These are phyloP conservation scores for Colletotrichum kahawae DNA, from an alignment of 2,329 filamentous ascomycete species.

Conservation along the genomic window DNA sequence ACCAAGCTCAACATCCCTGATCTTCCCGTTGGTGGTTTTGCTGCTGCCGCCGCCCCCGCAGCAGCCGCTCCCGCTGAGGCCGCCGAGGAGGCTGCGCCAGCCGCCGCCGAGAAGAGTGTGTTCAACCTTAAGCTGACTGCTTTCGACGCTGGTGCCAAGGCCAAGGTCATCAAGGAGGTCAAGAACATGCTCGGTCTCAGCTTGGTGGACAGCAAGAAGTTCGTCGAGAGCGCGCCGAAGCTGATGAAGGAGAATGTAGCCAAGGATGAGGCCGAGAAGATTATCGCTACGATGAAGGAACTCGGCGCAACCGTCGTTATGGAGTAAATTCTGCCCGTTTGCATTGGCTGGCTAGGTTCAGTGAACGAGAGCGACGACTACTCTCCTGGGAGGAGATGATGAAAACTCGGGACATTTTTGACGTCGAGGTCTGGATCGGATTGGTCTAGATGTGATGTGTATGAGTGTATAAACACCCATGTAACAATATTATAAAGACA, in stretches of 20 bases:
- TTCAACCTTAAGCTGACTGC: slow-evolving; percentile 95
- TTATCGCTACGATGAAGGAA: slow-evolving; percentile 91
- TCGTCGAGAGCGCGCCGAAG: slow-evolving; percentile 98
- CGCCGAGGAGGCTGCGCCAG: slow-evolving; percentile 86
- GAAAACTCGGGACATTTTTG: not conserved
- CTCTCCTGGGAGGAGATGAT: not conserved
- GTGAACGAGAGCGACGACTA: not conserved
- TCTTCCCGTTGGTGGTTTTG: slow-evolving; percentile 91
- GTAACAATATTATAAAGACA: slow-evolving; percentile 33
- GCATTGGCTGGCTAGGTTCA: not conserved
- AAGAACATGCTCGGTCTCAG: slow-evolving; percentile 94
- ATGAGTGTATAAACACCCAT: slow-evolving; percentile 35
- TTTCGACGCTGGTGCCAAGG: slow-evolving; percentile 88
- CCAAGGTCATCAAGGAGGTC: slow-evolving; percentile 99
- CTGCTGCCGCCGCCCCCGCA: slow-evolving; percentile 60
- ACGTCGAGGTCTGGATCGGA: slow-evolving; percentile 19
- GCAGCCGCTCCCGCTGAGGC: slow-evolving; percentile 73
- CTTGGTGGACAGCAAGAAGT: slow-evolving; percentile 99
- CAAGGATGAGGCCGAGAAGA: slow-evolving; percentile 99
- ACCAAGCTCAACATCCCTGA: slow-evolving; percentile 96
- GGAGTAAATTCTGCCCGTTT: slow-evolving; percentile 68
- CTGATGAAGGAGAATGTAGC: slow-evolving; percentile 98
- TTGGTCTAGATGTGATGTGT: slow-evolving; percentile 21
- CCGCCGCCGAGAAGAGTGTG: slow-evolving; percentile 92
- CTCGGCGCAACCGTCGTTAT: slow-evolving; percentile 88